Evolutionary conservation across 1,284 basidiomycete species (phyloP), one percentile per base, ranked within the genome.

Genomic region (Afroboletus lepidellus): DNA sequence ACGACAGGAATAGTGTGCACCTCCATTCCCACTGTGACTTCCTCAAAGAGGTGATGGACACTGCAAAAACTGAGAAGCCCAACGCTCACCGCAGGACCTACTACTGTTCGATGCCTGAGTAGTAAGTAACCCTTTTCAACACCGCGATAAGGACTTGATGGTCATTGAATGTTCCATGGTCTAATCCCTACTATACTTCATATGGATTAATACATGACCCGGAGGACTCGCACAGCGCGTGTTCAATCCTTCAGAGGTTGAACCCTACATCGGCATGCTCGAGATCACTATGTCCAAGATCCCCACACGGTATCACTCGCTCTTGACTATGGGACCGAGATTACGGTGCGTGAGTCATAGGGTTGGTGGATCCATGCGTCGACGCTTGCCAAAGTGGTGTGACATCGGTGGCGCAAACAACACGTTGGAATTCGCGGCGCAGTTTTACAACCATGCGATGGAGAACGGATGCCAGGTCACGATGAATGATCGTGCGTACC

Each of bases 401-500:
- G 80, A 84, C 57, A 83, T 84, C 16, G 83, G 83, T 13, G 78
- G 81, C 8, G 74, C 79, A 0, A 82, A 81, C 57, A 72, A 66
- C 41, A 75, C 73, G 1, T 58, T 73, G 0, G 72, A 78, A 16
- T 77, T 81, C 44, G 77, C 78, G 0, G 72, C 77, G 2, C 68
- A 76, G 20, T 84, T 73, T 65, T 84, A 81, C 57, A 79, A 78
- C 41, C 56, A 76, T 38, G 77, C 80, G 0, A 66, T 73, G 50
- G 56, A 62, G 16, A 69, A 76, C 39, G 78, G 78, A 1, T 69
- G 76, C 24, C 78, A 83, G 59, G 81, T 84, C 9, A 76, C 77
- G 0, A 75, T 83, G 60, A 80, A 84, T 57, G 77, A 83, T 55
- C 73, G 82, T 70, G 44, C 50, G 72, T 65, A 12, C 21, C 16